These are phyloP conservation scores for Cucurbita argyrosperma DNA, from an alignment of 306 rosid genomes.

Conservation along the genomic window DNA sequence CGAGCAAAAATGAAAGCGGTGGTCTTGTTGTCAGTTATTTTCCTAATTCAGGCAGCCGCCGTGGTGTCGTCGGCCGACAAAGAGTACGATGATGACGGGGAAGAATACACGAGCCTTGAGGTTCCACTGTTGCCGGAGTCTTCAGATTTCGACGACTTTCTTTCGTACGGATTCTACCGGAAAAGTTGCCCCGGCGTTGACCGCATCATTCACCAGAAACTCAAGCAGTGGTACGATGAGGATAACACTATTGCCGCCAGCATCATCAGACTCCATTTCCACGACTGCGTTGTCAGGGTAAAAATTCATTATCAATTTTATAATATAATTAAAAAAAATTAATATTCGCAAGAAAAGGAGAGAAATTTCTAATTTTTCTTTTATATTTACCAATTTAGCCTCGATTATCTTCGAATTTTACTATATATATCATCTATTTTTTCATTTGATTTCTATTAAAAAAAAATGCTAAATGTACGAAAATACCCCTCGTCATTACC, in stretches of 20 bases:
- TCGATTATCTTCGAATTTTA: too few species aligned
- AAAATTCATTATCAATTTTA: not conserved
- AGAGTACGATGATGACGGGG: not conserved
- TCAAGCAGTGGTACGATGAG: conserved; percentile 32
- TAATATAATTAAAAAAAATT: too few species aligned
- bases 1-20: not conserved
- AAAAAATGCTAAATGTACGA: too few species aligned
- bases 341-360: too few species aligned
- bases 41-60: conserved; percentile 17
- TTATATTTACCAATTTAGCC: too few species aligned
- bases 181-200: conserved; percentile 54
- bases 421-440: too few species aligned
- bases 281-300: conserved; percentile 69
- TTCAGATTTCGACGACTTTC: conserved; percentile 23
- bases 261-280: conserved; percentile 72
- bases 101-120: conserved; percentile 12
- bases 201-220: conserved; percentile 32
- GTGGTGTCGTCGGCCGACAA: not conserved
- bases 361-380: too few species aligned
- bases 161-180: conserved; percentile 35
- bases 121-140: conserved; percentile 23
- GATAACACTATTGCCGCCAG: conserved; percentile 51
- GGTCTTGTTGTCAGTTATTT: conserved; percentile 7
- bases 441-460: too few species aligned
- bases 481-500: too few species aligned